Conservation (phyloP, 202 grass and related monocot species). For the Schoenoplectus tabernaemontani region DNA sequence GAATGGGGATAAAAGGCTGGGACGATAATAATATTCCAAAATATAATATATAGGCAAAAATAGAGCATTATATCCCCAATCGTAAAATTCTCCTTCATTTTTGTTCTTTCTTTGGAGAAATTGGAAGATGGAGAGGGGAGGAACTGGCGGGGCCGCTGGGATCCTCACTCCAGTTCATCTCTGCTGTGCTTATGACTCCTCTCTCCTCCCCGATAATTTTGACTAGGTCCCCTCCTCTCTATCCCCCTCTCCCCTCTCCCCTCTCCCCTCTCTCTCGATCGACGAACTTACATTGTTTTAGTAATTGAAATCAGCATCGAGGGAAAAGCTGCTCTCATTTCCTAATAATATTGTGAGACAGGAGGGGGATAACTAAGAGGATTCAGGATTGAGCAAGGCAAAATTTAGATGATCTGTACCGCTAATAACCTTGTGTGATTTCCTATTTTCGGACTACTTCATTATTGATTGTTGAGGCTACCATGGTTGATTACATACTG, state of each 20-base stretch:
- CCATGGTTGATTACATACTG: constrained; percentile 80
- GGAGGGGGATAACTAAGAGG: not conserved
- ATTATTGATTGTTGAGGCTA: too few species aligned
- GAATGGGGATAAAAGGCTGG: too few species aligned
- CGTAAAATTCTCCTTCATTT: too few species aligned
- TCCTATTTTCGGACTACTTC: too few species aligned
- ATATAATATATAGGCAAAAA: too few species aligned
- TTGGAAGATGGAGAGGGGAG: too few species aligned
- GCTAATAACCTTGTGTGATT: not conserved
- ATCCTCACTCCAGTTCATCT: constrained; percentile 72
- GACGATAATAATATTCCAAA: too few species aligned
- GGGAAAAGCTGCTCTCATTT: too few species aligned
- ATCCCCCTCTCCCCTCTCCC: too few species aligned
- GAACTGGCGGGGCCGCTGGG: constrained; percentile 46
- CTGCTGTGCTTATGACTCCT: constrained; percentile 83
- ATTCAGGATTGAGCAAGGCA: not conserved
- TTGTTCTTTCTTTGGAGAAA: too few species aligned
- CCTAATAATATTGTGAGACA: too few species aligned
- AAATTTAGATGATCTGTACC: not conserved
- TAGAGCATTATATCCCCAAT: too few species aligned
- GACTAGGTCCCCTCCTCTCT: constrained; percentile 35
- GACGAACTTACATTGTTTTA: not conserved
- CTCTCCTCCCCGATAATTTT: constrained; percentile 49
- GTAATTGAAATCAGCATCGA: not conserved
- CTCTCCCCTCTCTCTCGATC: not conserved